Percentiles rank a stretch among this genome's conserved stretches.
phyloP scores from a whole-genome alignment of 2,329 filamentous ascomycete genomes.

The Huntiella savannae region DNA sequence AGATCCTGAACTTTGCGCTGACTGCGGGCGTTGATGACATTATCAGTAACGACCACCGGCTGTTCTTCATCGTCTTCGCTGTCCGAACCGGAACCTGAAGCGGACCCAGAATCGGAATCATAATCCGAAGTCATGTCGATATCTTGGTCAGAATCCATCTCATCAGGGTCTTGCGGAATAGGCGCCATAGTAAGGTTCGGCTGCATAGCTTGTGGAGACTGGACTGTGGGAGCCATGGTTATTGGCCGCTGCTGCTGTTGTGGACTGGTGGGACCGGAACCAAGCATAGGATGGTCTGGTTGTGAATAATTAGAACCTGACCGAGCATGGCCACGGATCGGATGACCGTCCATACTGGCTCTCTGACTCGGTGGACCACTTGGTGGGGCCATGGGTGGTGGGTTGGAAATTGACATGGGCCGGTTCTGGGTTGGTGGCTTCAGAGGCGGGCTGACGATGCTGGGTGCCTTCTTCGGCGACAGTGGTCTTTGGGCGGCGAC shows the following conservation, averaged over 20 bases:
- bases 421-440: constrained; percentile 7
- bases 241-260: constrained; percentile 13
- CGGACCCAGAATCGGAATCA: constrained; percentile 4
- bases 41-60: constrained; percentile 31
- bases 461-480: constrained; percentile 9
- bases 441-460: constrained; percentile 1
- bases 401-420: constrained; percentile 9
- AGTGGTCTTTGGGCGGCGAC: constrained; percentile 4
- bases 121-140: constrained; percentile 1
- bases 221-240: background rate
- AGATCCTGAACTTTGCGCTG: constrained; percentile 92
- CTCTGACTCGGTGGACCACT: constrained; percentile 4
- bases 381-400: constrained; percentile 6
- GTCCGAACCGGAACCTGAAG: background rate
- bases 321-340: constrained; percentile 1
- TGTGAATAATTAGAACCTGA: constrained; percentile 8
- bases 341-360: constrained; percentile 6
- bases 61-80: constrained; percentile 4
- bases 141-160: constrained; percentile 19
- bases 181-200: constrained; percentile 32
- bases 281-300: background rate
- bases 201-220: constrained; percentile 9
- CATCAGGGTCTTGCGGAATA: constrained; percentile 36
- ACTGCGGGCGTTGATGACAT: constrained; percentile 70
- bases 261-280: constrained; percentile 9